These are phyloP conservation scores for Gossypium anomalum DNA, from an alignment of 345 rosid species.

Conservation along the genomic window DNA sequence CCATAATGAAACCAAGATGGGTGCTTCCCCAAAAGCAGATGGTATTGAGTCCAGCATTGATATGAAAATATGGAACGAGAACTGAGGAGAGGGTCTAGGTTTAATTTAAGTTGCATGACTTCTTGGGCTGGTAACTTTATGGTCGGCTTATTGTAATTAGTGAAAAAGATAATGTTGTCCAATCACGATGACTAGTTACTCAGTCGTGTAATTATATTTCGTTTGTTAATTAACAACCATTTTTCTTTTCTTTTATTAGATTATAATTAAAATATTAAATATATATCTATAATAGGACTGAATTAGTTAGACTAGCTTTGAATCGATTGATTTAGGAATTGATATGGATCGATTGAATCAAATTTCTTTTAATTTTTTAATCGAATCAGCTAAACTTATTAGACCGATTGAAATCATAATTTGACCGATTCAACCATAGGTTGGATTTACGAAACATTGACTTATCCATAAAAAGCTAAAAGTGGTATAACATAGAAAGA, in stretches of 20 bases:
- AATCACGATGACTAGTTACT: background rate
- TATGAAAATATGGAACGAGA: slow-evolving; percentile 6
- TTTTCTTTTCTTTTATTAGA: background rate
- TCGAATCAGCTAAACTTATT: too few species aligned
- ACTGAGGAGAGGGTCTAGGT: background rate
- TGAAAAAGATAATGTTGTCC: background rate
- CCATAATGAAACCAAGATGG: slow-evolving; percentile 5
- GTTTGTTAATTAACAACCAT: background rate
- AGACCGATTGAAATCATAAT: too few species aligned
- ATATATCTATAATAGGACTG: too few species aligned
- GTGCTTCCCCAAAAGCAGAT: slow-evolving; percentile 13
- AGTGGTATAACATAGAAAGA: too few species aligned
- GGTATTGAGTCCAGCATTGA: slow-evolving; percentile 15
- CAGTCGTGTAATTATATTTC: background rate
- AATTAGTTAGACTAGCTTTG: too few species aligned
- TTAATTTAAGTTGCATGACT: background rate
- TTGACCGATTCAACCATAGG: too few species aligned
- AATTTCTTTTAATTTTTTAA: too few species aligned
- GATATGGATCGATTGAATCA: rapidly evolving
- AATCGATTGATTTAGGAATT: too few species aligned
- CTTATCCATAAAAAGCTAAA: too few species aligned
- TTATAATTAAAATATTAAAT: too few species aligned
- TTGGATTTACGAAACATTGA: too few species aligned
- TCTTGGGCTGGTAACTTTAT: background rate
- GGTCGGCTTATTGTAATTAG: slow-evolving; percentile 1